These are phyloP conservation scores for Helotiales sp. DNA, from an alignment of 2,329 filamentous ascomycete genomes.

Conservation along the genomic window DNA sequence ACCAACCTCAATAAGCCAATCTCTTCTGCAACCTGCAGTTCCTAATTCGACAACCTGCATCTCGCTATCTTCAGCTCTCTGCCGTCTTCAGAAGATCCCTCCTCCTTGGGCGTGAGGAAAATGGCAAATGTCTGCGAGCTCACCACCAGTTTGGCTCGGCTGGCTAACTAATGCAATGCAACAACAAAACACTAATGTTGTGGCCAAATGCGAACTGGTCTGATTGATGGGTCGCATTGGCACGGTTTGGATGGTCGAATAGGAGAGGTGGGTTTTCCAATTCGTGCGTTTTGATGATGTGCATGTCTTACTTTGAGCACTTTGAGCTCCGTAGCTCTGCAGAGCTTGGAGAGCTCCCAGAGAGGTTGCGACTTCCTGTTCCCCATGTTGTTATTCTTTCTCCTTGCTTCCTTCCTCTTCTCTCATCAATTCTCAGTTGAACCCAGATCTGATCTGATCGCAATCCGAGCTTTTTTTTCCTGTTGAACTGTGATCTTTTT, in stretches of 20 bases:
- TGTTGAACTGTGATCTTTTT: not conserved
- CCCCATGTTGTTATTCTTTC: not conserved
- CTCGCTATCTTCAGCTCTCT: not conserved
- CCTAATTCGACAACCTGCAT: not conserved
- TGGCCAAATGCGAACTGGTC: not conserved
- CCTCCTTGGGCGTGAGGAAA: not conserved
- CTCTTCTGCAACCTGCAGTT: not conserved
- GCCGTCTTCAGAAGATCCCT: not conserved
- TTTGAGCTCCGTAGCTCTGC: not conserved
- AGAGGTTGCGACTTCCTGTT: not conserved
- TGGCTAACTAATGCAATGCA: not conserved
- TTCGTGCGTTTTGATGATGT: not conserved
- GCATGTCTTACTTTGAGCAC: slow-evolving; percentile 1
- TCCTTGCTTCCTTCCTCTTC: slow-evolving; percentile 1
- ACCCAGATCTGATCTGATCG: not conserved
- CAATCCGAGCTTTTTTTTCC: no score
- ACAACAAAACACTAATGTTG: slow-evolving; percentile 1
- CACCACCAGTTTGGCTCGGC: not conserved
- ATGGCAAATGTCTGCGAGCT: not conserved
- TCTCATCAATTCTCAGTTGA: not conserved
- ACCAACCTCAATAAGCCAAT: not conserved
- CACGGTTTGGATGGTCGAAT: not conserved
- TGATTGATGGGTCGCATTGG: not conserved
- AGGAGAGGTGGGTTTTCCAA: not conserved
- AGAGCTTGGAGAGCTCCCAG: not conserved